These are phyloP conservation scores for Ophiostoma triangulosporum DNA, from an alignment of 2,329 filamentous ascomycete species.

Conservation along the genomic window DNA sequence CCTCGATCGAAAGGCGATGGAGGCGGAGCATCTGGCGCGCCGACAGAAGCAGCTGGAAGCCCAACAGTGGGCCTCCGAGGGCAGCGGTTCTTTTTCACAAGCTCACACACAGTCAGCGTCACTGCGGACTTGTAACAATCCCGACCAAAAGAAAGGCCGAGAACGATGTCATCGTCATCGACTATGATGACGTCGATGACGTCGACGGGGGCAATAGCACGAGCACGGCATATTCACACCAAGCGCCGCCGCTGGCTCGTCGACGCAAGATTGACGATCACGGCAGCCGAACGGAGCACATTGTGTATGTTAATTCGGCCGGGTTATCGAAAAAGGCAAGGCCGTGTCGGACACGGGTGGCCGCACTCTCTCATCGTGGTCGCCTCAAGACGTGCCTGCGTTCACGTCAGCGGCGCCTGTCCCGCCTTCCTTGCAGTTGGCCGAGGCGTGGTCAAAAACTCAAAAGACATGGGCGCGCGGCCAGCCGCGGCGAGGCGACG, in stretches of 20 bases:
- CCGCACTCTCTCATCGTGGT: not conserved
- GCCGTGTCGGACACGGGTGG: not conserved
- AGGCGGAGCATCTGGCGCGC: conserved; percentile 65
- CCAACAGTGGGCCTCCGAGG: not conserved
- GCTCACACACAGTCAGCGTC: not conserved
- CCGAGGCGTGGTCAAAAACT: conserved; percentile 57
- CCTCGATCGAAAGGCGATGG: conserved; percentile 71
- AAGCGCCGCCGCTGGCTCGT: not conserved
- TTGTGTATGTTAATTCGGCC: not conserved
- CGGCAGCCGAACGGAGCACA: not conserved
- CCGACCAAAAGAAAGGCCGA: conserved; percentile 7
- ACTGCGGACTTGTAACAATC: not conserved
- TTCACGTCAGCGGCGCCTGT: not conserved
- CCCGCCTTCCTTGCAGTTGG: conserved; percentile 24
- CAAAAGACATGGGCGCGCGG: conserved; percentile 67
- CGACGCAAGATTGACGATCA: conserved; percentile 1
- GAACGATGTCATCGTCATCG: conserved; percentile 3
- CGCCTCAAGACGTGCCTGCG: not conserved
- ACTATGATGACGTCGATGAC: conserved; percentile 3
- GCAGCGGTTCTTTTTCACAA: too few relatives aligned
- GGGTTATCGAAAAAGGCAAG: not conserved
- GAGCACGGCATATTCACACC: not conserved
- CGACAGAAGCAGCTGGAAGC: conserved; percentile 37
- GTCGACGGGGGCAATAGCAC: not conserved
- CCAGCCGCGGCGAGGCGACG: conserved; percentile 46